Evolutionary conservation across 2,329 filamentous ascomycete species (phyloP), one percentile per base, ranked within the genome.

Genomic region (Sclerotinia nivalis): DNA sequence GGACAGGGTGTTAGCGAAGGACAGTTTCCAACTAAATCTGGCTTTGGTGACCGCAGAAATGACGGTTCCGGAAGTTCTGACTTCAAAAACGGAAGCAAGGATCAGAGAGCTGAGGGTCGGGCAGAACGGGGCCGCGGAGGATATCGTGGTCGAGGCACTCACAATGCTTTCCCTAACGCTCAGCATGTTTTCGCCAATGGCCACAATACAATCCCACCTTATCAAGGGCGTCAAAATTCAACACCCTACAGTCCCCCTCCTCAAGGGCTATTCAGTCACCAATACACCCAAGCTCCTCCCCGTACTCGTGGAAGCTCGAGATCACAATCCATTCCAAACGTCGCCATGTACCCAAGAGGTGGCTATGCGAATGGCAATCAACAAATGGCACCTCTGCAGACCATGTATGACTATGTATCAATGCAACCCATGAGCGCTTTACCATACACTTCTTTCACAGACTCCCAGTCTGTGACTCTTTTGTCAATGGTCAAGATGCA

Each of bases 251-350:
- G 78, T 56, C 78, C 81, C 68, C 76, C 81, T 58, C 79, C 81
- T 31, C 81, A 71, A 74, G 79, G 75, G 74, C 79, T 74, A 15
- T 79, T 77, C 61, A 73, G 67, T 68, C 75, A 80, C 56, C 76
- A 76, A 73, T 74, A 76, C 74, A 52, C 77, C 72, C 66, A 76
- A 72, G 71, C 70, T 28, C 75, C 80, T 56, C 71, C 76, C 31
- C 75, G 84, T 22, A 82, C 82, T 73, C 83, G 87, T 65, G 82
- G 84, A 74, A 82, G 82, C 61, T 79, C 85, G 71, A 84, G 88
- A 68, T 88, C 89, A 37, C 88, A 89, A 72, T 90, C 88, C 1
- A 84, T 90, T 74, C 86, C 88, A 3, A 84, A 84, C 52, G 84
- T 85, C 49, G 79, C 62, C 43, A 81, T 84, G 72, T 90, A 86